Base-by-base conservation (phyloP, 345 rosid species). In the Eucalyptus caleyi region DNA sequence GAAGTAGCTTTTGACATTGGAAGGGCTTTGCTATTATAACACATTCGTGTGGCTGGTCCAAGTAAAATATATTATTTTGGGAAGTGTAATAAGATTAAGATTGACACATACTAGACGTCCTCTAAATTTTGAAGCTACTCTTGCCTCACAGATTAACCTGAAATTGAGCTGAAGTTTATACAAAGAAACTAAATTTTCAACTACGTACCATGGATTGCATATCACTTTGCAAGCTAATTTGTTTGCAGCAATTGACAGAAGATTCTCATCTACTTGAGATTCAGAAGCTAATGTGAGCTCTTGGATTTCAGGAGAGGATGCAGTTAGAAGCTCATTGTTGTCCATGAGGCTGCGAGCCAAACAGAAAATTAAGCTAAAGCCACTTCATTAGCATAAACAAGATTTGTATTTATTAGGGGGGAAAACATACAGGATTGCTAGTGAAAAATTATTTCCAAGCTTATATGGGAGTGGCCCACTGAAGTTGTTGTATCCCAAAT, bases 401-500 rank as follows among this genome's bases (percentile, higher is more conserved):
- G 13, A n/a, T 47, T 69, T 51, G 86, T 16, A 34, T 19, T 54
- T 23, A 80, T 5, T 86, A 59, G 87, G 32, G 87, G 23, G 4
- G 32, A 86, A 23, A 54, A 93, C 96, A 32, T 91, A 95, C 97
- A 96, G 94, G 89, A 92, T 91, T 32, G 93, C 89, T 85, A 91
- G 89, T 62, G 95, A 95, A 81, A 92, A 87, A 93, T 93, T 95
- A 91, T 88, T 92, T 87, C 90, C 94, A 59, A 95, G 91, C 69
- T 93, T 93, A 72, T 87, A 86, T 15, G 98, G 97, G 34, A 95
- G 87, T 10, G 92, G 92, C 83, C 95, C 95, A 27, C 91, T 94
- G 88, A 96, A 94, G 91, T 95, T 93, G 86, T 96, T 96, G 86
- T 88, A 92, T 90, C 97, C 97, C 90, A 95, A 89, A 91, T 96